Conservation (phyloP, 2,329 filamentous ascomycete species). For the Grosmannia serpens region DNA sequence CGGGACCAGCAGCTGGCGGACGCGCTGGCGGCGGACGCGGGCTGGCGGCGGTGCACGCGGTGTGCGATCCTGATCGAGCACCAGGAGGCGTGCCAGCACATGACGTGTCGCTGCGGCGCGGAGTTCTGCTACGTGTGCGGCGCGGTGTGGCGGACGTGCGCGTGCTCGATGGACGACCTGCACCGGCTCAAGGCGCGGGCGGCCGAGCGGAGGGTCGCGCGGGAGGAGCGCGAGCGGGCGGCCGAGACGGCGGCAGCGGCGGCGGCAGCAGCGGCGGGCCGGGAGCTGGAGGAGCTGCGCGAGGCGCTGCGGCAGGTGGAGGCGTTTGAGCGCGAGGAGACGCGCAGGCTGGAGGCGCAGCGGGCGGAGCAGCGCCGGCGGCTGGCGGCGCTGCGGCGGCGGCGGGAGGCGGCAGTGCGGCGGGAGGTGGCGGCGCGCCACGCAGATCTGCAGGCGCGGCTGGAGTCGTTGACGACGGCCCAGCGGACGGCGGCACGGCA, state of each 20-base stretch:
- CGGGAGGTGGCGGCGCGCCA: slow-evolving; percentile 3
- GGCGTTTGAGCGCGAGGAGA: slow-evolving; percentile 35
- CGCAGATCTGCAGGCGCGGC: neutral
- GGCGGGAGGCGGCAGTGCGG: slow-evolving; percentile 26
- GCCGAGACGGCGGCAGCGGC: slow-evolving; percentile 7
- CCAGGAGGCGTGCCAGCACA: slow-evolving; percentile 71
- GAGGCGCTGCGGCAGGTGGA: slow-evolving; percentile 34
- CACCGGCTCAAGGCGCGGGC: slow-evolving; percentile 26
- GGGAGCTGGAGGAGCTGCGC: slow-evolving; percentile 18
- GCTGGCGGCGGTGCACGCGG: slow-evolving; percentile 62
- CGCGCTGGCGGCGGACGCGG: slow-evolving; percentile 52
- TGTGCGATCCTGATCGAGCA: slow-evolving; percentile 68
- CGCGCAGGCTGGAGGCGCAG: slow-evolving; percentile 26
- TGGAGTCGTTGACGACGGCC: slow-evolving; percentile 5
- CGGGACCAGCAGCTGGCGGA: slow-evolving; percentile 37
- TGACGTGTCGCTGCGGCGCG: slow-evolving; percentile 72
- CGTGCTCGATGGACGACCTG: slow-evolving; percentile 43
- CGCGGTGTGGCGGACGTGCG: slow-evolving; percentile 59
- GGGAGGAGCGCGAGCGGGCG: slow-evolving; percentile 9
- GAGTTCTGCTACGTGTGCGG: slow-evolving; percentile 81
- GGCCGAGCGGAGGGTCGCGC: slow-evolving; percentile 21
- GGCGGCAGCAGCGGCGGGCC: slow-evolving; percentile 20
- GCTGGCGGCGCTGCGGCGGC: slow-evolving; percentile 26
- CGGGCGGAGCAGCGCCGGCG: slow-evolving; percentile 25
- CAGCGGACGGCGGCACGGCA: slow-evolving; percentile 27